Evolutionary conservation across 2,329 filamentous ascomycete species (phyloP), one percentile per base, ranked within the genome.

Genomic region (Fusarium heterosporum): DNA sequence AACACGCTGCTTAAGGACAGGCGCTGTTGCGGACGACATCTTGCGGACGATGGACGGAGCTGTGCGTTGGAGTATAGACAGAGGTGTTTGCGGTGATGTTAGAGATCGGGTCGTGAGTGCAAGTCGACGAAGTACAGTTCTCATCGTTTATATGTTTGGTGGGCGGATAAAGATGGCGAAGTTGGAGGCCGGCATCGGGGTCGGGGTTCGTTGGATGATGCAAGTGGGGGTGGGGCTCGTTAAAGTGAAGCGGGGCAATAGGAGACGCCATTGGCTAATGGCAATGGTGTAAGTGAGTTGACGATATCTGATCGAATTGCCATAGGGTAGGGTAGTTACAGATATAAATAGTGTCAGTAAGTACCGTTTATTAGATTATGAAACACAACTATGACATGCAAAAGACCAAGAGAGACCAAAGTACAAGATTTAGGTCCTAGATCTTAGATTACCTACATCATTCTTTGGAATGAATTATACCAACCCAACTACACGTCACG

Each of bases 1-100:
- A 74, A 96, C 83, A 38, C 90, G 89, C 78, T 91, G 86, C 79
- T 90, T 90, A 63, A 97, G 86, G 49, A 94, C 66, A 56, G 75
- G 70, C 46, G 75, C 66, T 25, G 77, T 47, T 28, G 76, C 53
- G 47, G 75, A 73, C 19, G 76, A 74, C 78, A 79, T 78, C 4
- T 69, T 78, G 76, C 77, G 79, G 49, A 74, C 36, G 52, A 75
- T 55, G 51, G 60, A 19, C 12, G 55, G 52, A 66, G 49, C 38
- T 25, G 51, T 58, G 3, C 25, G 38, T 51, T 48, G 61, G 39
- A 72, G 53, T 41, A 74, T 25, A n/a, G 70, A 53, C 28, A 73
- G 38, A 32, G 49, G 49, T 28, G 47, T 53, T 28, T 16, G 41
- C 26, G 68, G 67, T 19, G 48, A 61, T 22, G 46, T 32, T 14